phyloP scores from a whole-genome alignment of 805 yeast species.

The Hanseniaspora mollemarum region DNA sequence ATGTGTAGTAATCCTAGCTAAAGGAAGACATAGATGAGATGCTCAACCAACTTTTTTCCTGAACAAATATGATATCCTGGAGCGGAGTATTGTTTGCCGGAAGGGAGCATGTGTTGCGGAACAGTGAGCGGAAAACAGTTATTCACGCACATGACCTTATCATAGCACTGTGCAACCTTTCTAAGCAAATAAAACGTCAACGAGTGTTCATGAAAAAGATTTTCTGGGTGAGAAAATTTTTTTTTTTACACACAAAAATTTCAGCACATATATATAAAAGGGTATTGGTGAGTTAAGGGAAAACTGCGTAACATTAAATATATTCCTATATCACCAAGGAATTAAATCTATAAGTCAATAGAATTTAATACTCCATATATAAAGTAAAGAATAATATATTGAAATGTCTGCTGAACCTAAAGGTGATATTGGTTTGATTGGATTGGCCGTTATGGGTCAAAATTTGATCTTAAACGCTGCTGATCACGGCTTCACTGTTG shows the following conservation, averaged over 20 bases:
- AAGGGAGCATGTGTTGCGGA: not conserved
- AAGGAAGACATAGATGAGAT: too few species aligned
- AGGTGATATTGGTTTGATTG: constrained; percentile 97
- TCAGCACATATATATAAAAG: too few species aligned
- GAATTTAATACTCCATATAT: constrained; percentile 1
- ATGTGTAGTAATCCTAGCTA: too few species aligned
- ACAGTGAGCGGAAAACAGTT: not conserved
- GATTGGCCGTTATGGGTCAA: constrained; percentile 99
- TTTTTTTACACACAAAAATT: not conserved
- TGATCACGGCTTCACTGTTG: constrained; percentile 96
- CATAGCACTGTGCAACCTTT: not conserved
- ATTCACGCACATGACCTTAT: not conserved
- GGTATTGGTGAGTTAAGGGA: too few species aligned
- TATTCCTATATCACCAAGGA: not conserved
- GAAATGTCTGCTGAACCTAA: constrained; percentile 29
- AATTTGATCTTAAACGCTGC: constrained; percentile 95
- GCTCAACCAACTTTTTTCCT: too few species aligned
- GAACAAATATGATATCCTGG: too few species aligned
- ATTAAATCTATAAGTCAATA: not conserved
- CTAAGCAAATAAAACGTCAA: too few species aligned
- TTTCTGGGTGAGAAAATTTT: not conserved
- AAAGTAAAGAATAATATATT: constrained; percentile 4
- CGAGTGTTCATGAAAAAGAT: not conserved
- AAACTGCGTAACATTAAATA: not conserved
- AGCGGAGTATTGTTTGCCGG: too few species aligned